phyloP scores from a whole-genome alignment of 768 basidiomycete species.

The Botryobasidium botryosum region DNA sequence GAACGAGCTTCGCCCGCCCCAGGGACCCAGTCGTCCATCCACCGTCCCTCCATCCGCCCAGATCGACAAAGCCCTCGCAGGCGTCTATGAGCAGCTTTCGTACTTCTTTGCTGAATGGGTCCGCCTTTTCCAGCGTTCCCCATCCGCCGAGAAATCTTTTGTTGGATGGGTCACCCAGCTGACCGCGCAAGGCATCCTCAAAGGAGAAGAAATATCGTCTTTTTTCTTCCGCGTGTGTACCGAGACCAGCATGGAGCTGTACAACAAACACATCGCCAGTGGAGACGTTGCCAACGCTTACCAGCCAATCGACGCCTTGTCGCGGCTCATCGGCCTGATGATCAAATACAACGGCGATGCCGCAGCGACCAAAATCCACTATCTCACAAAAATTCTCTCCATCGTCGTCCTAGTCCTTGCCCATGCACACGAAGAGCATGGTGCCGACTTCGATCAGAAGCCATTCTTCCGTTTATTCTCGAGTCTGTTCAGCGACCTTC shows the following conservation, averaged over 20 bases:
- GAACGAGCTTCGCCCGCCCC: constrained; percentile 62
- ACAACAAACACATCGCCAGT: constrained; percentile 46
- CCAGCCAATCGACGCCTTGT: constrained; percentile 89
- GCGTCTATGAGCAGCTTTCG: constrained; percentile 21
- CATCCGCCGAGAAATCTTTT: constrained; percentile 85
- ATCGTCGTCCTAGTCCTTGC: constrained; percentile 94
- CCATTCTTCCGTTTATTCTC: constrained; percentile 99
- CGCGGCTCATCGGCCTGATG: constrained; percentile 88
- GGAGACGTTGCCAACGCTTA: constrained; percentile 60
- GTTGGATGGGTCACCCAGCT: constrained; percentile 94
- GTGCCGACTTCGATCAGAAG: constrained; percentile 81
- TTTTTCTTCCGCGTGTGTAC: constrained; percentile 98
- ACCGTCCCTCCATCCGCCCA: not conserved
- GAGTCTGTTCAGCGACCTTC: constrained; percentile 82
- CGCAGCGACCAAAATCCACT: constrained; percentile 77
- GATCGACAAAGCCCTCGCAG: constrained; percentile 12
- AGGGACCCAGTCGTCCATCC: constrained; percentile 22
- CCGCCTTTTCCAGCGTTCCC: constrained; percentile 77
- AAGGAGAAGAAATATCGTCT: constrained; percentile 88
- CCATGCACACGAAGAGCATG: constrained; percentile 88
- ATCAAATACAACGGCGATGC: constrained; percentile 99
- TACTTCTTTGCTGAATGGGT: constrained; percentile 55
- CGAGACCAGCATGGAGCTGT: constrained; percentile 85
- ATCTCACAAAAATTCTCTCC: constrained; percentile 90
- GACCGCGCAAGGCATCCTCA: constrained; percentile 91